A percentile compares a stretch with the other conserved stretches of the same genome.
Evolutionary conservation across 2,329 filamentous ascomycete species (phyloP).

Genomic region (Fusarium caatingaense): DNA sequence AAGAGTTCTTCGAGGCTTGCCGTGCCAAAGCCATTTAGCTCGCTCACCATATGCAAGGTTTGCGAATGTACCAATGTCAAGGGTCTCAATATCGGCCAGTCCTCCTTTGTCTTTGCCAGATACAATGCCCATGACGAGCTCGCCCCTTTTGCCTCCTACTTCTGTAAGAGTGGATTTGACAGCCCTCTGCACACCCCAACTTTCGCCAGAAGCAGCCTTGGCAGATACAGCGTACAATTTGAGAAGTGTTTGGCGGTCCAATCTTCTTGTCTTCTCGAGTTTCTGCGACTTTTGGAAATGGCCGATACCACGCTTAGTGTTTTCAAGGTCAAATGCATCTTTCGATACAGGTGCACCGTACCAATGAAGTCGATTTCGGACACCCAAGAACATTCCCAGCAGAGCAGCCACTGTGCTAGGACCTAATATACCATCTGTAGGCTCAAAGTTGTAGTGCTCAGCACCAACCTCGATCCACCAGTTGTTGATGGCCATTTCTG

Average conservation of each 20-base stretch:
- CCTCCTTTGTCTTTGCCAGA: constrained; percentile 86
- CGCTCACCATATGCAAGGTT: constrained; percentile 82
- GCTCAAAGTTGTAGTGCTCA: constrained; percentile 92
- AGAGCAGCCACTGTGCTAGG: constrained; percentile 91
- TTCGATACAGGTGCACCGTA: constrained; percentile 87
- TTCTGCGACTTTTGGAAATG: constrained; percentile 93
- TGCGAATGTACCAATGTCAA: constrained; percentile 87
- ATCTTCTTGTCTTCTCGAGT: constrained; percentile 77
- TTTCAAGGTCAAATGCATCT: constrained; percentile 88
- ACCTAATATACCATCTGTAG: constrained; percentile 90
- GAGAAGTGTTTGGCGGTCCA: constrained; percentile 87
- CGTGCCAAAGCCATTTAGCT: constrained; percentile 94
- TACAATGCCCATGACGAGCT: constrained; percentile 96
- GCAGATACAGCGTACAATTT: constrained; percentile 85
- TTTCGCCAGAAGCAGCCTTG: constrained; percentile 88
- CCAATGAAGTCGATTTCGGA: constrained; percentile 87
- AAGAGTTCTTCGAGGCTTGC: constrained; percentile 79
- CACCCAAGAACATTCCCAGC: constrained; percentile 88
- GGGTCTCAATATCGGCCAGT: constrained; percentile 91
- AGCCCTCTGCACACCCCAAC: constrained; percentile 91
- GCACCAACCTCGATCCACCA: constrained; percentile 97
- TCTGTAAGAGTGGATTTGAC: constrained; percentile 96
- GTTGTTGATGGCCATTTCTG: constrained; percentile 87
- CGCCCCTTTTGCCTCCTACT: constrained; percentile 91
- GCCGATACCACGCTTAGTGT: constrained; percentile 83